phyloP scores from a whole-genome alignment of 805 yeast species.

The Metschnikowia kunwiensis region DNA sequence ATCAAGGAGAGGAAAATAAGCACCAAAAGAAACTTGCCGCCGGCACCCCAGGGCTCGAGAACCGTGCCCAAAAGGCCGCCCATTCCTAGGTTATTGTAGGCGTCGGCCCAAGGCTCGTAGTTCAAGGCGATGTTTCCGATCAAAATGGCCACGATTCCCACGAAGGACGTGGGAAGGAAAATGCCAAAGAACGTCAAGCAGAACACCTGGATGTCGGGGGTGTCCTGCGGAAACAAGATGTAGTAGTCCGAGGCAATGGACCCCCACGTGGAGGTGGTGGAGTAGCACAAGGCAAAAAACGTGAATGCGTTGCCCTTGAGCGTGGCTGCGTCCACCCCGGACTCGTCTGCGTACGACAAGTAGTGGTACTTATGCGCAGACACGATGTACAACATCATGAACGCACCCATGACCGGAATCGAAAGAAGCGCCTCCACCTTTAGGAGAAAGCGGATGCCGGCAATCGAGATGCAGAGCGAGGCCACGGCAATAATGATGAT shows the following conservation, averaged over 20 bases:
- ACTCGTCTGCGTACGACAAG: slow-evolving; percentile 24
- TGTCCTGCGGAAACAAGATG: slow-evolving; percentile 71
- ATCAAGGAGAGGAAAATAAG: slow-evolving; percentile 70
- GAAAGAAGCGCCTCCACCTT: slow-evolving; percentile 66
- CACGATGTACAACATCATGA: slow-evolving; percentile 63
- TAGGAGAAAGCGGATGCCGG: slow-evolving; percentile 73
- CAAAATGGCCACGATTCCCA: slow-evolving; percentile 70
- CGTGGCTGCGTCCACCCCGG: slow-evolving; percentile 27
- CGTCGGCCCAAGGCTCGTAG: slow-evolving; percentile 53
- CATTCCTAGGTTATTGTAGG: slow-evolving; percentile 58
- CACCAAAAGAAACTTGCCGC: slow-evolving; percentile 72
- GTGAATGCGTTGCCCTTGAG: slow-evolving; percentile 67
- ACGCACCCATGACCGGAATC: slow-evolving; percentile 65
- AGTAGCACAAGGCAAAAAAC: slow-evolving; percentile 68
- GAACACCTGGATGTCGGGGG: slow-evolving; percentile 55
- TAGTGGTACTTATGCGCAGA: slow-evolving; percentile 47
- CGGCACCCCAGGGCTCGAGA: slow-evolving; percentile 70
- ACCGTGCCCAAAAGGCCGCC: slow-evolving; percentile 73
- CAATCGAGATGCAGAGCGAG: slow-evolving; percentile 65
- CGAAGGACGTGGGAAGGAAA: slow-evolving; percentile 68
- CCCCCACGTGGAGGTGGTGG: slow-evolving; percentile 88
- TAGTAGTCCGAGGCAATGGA: slow-evolving; percentile 83
- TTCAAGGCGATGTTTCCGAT: slow-evolving; percentile 63
- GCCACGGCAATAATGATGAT: slow-evolving; percentile 65
- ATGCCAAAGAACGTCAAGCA: slow-evolving; percentile 63